A percentile compares a stretch with the other conserved stretches of the same genome.
Evolutionary conservation across 2,329 filamentous ascomycete genomes (phyloP).

Genomic region (Neonectria punicea): DNA sequence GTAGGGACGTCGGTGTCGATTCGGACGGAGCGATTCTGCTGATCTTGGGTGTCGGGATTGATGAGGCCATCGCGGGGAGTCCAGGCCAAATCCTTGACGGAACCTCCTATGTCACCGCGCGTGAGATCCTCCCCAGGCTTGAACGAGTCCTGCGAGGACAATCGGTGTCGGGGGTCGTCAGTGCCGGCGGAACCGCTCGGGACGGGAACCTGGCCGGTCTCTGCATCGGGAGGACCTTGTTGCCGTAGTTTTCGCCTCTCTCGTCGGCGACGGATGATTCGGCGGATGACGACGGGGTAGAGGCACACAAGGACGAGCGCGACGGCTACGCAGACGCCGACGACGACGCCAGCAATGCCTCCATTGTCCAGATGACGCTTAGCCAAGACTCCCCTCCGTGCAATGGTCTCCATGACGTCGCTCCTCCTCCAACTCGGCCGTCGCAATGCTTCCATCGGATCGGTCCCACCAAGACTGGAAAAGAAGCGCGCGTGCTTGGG

Average conservation of each 20-base stretch:
- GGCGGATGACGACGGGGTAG: constrained; percentile 52
- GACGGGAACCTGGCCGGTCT: constrained; percentile 42
- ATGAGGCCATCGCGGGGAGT: constrained; percentile 29
- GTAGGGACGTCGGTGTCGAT: constrained; percentile 32
- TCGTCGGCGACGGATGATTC: constrained; percentile 40
- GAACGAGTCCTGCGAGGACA: constrained; percentile 52
- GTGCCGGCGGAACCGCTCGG: constrained; percentile 21
- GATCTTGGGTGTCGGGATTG: constrained; percentile 29
- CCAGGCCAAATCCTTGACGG: constrained; percentile 44
- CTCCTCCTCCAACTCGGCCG: constrained; percentile 37
- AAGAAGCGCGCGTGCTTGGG: constrained; percentile 13
- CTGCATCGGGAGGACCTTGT: constrained; percentile 33
- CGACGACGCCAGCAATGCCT: constrained; percentile 51
- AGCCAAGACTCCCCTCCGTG: constrained; percentile 29
- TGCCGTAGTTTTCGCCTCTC: constrained; percentile 36
- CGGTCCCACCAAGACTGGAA: constrained; percentile 19
- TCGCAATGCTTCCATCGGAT: constrained; percentile 38
- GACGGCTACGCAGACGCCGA: constrained; percentile 49
- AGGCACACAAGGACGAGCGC: constrained; percentile 50
- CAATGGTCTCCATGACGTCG: constrained; percentile 36
- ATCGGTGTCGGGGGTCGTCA: constrained; percentile 43
- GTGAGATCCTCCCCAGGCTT: constrained; percentile 45
- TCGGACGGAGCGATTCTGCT: constrained; percentile 25
- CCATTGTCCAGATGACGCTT: constrained; percentile 48
- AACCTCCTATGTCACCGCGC: constrained; percentile 41